Conservation (phyloP, 495 filamentous ascomycete genomes). For the Schizothecium vesticola region DNA sequence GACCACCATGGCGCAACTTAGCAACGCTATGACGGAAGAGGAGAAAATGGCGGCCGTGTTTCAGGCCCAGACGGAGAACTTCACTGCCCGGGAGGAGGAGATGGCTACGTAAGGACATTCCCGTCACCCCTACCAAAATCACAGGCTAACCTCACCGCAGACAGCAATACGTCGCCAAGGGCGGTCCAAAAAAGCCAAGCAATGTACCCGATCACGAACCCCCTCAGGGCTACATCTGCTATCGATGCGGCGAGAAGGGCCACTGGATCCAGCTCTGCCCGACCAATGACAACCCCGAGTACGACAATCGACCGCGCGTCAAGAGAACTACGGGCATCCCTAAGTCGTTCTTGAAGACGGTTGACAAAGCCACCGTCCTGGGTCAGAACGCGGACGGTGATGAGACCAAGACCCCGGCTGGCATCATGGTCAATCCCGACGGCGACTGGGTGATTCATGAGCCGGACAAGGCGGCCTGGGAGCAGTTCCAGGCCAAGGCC, state of each 20-base stretch:
- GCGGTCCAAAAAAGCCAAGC: slow-evolving; percentile 54
- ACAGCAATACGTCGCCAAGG: slow-evolving; percentile 49
- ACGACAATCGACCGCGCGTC: slow-evolving; percentile 81
- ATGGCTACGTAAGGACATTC: slow-evolving; percentile 71
- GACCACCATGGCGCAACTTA: slow-evolving; percentile 55
- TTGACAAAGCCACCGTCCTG: slow-evolving; percentile 80
- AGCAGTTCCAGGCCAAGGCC: slow-evolving; percentile 88
- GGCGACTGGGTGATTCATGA: slow-evolving; percentile 94
- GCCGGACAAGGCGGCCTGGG: slow-evolving; percentile 91
- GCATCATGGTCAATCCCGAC: slow-evolving; percentile 94
- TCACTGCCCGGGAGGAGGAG: slow-evolving; percentile 81
- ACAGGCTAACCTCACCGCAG: slow-evolving; percentile 39
- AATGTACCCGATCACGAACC: slow-evolving; percentile 87
- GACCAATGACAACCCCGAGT: slow-evolving; percentile 94
- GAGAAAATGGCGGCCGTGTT: slow-evolving; percentile 88
- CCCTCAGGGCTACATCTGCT: slow-evolving; percentile 90
- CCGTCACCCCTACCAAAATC: background rate
- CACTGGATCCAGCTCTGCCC: slow-evolving; percentile 98
- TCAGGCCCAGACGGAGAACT: slow-evolving; percentile 75
- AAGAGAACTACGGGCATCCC: slow-evolving; percentile 97
- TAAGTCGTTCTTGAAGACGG: slow-evolving; percentile 82
- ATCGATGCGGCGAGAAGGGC: slow-evolving; percentile 96
- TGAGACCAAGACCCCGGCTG: slow-evolving; percentile 69
- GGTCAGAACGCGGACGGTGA: slow-evolving; percentile 67
- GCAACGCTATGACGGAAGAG: slow-evolving; percentile 75